Conservation (phyloP, 441 rosid genomes). For the Macaranga tanarius region DNA sequence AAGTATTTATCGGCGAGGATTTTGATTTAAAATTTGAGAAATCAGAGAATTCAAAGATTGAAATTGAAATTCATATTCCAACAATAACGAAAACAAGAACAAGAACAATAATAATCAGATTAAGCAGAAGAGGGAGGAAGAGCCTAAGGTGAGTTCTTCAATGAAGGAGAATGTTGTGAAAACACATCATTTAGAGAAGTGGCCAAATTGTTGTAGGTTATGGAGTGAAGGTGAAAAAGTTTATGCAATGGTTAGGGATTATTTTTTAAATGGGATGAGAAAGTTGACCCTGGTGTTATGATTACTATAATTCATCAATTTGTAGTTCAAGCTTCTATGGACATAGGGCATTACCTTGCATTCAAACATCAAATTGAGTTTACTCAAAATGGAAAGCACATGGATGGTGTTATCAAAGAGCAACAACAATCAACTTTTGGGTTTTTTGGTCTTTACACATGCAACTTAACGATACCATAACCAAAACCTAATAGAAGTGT, state of each 20-base stretch:
- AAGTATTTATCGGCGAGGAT: conserved; percentile 23
- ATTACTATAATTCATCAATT: conserved; percentile 42
- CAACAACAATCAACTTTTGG: too few species aligned
- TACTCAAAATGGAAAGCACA: conserved; percentile 25
- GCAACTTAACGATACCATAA: too few species aligned
- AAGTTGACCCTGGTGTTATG: conserved; percentile 21
- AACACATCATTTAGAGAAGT: conserved; percentile 30
- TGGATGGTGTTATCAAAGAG: conserved; percentile 14
- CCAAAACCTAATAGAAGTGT: too few species aligned
- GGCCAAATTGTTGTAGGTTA: conserved; percentile 35
- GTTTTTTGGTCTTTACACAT: too few species aligned
- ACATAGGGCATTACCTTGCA: conserved; percentile 33
- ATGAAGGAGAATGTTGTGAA: conserved; percentile 18
- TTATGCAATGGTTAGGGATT: conserved; percentile 25
- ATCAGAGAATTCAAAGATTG: conserved; percentile 18
- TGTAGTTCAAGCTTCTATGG: conserved; percentile 19
- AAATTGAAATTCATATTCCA: conserved; percentile 23
- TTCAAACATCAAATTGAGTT: conserved; percentile 38
- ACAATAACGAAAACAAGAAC: too few species aligned
- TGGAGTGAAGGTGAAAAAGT: conserved; percentile 27
- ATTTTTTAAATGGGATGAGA: conserved; percentile 25
- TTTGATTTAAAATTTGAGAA: not conserved
- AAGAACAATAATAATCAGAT: not conserved
- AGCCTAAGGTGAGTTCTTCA: conserved; percentile 40
- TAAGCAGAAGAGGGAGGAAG: conserved; percentile 39